Evolutionary conservation across 176 grass and related monocot species (phyloP).

Genomic region (Phoenix dactylifera): DNA sequence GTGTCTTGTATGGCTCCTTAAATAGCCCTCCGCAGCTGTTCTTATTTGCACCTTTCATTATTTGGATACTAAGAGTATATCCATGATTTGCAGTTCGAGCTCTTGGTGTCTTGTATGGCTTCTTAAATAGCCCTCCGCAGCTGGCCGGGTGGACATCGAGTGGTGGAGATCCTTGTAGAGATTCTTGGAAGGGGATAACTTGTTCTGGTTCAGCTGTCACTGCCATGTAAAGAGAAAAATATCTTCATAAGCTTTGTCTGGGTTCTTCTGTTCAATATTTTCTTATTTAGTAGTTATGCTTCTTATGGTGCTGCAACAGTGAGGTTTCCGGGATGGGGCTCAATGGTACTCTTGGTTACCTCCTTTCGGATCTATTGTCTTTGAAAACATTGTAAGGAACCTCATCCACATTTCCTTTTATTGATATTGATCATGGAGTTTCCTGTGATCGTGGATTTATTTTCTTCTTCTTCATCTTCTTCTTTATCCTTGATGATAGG

Average conservation of each 20-base stretch:
- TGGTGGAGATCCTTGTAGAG: conserved; percentile 80
- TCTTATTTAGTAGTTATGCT: conserved; percentile 11
- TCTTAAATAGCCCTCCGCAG: conserved; percentile 64
- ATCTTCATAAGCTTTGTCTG: no score
- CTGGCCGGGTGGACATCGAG: conserved; percentile 59
- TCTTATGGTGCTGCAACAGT: conserved; percentile 30
- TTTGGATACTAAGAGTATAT: no score
- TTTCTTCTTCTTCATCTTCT: not conserved
- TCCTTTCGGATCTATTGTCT: conserved; percentile 49
- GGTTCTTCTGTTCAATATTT: conserved; percentile 3
- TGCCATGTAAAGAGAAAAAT: conserved; percentile 39
- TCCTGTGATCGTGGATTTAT: no score
- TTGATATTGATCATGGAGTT: not conserved
- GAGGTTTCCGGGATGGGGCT: conserved; percentile 69
- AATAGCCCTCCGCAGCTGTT: conserved; percentile 64
- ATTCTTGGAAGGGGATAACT: conserved; percentile 70
- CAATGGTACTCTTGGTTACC: conserved; percentile 79
- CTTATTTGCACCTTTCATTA: no score
- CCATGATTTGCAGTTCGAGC: conserved; percentile 48
- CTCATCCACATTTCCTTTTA: conserved; percentile 10
- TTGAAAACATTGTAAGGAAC: conserved; percentile 70
- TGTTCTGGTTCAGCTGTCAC: conserved; percentile 72
- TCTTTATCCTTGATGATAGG: conserved; percentile 37
- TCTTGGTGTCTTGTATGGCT: conserved; percentile 54
- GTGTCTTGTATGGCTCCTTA: conserved; percentile 56